Evolutionary conservation across 768 basidiomycete genomes (phyloP).

Genomic region (Pleurotus ostreatus): DNA sequence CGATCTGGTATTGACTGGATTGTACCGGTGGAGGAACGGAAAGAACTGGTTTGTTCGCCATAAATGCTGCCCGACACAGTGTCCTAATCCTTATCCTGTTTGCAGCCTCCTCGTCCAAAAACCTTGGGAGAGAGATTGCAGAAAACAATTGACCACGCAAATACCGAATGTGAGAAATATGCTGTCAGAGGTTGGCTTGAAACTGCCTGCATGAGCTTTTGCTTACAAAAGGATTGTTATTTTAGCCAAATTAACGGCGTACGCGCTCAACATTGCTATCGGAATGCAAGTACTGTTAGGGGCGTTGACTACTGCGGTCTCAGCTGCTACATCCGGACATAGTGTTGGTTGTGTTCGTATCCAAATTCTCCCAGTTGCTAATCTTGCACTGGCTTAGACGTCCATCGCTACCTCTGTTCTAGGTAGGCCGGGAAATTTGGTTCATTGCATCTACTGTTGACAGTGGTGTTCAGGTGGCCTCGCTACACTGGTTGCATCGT

Average conservation of each 20-base stretch:
- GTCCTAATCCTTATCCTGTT: not conserved
- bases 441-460: not conserved
- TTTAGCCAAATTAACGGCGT: constrained; percentile 36
- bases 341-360: constrained; percentile 28
- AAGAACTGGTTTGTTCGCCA: constrained; percentile 1
- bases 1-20: constrained; percentile 36
- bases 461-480: constrained; percentile 44
- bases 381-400: constrained; percentile 20
- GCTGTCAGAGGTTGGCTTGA: constrained; percentile 33
- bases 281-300: constrained; percentile 61
- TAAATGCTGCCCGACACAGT: not conserved
- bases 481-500: constrained; percentile 66
- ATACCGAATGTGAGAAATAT: constrained; percentile 41
- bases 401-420: constrained; percentile 32
- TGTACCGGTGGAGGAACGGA: constrained; percentile 30
- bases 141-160: constrained; percentile 49
- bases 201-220: not conserved
- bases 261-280: constrained; percentile 45
- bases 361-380: not conserved
- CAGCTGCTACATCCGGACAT: constrained; percentile 39
- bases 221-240: constrained; percentile 1
- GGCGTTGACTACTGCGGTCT: constrained; percentile 62
- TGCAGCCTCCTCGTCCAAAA: constrained; percentile 17
- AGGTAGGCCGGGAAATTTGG: constrained; percentile 20
- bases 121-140: constrained; percentile 49